These are phyloP conservation scores for Flaveria robusta DNA, from an alignment of 129 eudicot genomes.

Conservation along the genomic window DNA sequence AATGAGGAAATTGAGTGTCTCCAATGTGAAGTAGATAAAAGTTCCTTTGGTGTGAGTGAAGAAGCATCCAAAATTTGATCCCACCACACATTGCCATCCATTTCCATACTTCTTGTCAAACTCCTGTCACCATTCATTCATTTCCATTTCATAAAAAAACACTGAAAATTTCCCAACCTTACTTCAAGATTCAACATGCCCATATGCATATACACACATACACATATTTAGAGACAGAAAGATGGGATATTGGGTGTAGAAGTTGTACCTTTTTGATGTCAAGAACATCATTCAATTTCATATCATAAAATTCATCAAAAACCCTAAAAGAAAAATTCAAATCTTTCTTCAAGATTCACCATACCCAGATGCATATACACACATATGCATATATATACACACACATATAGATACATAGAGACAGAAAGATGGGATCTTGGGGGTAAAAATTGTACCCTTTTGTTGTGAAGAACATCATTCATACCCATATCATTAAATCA, in stretches of 20 bases:
- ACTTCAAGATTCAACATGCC: conserved; percentile 28
- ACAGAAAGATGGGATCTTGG: conserved; percentile 7
- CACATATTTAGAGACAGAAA: not conserved
- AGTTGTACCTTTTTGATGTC: conserved; percentile 48
- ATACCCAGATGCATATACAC: not conserved
- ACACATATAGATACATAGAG: not conserved
- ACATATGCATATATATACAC: not conserved
- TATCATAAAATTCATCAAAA: too few relatives aligned
- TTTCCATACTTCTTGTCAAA: conserved; percentile 82
- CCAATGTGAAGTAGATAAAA: conserved; percentile 89
- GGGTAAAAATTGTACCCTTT: conserved; percentile 49
- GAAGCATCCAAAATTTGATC: conserved; percentile 95
- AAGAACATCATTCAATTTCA: too few relatives aligned
- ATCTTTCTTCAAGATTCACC: too few relatives aligned
- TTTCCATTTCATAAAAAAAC: conserved; percentile 16
- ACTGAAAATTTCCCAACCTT: not conserved
- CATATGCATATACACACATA: conserved; percentile 22
- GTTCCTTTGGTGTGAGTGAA: conserved; percentile 89
- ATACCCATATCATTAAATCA: too few relatives aligned
- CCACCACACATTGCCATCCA: conserved; percentile 99
- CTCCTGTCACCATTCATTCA: conserved; percentile 62
- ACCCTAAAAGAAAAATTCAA: not conserved
- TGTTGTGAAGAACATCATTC: conserved; percentile 78
- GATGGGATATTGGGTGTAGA: not conserved
- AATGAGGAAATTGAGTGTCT: conserved; percentile 90